These are phyloP conservation scores for Aureobasidium leucospermi DNA, from an alignment of 2,329 filamentous ascomycete genomes.

Conservation along the genomic window DNA sequence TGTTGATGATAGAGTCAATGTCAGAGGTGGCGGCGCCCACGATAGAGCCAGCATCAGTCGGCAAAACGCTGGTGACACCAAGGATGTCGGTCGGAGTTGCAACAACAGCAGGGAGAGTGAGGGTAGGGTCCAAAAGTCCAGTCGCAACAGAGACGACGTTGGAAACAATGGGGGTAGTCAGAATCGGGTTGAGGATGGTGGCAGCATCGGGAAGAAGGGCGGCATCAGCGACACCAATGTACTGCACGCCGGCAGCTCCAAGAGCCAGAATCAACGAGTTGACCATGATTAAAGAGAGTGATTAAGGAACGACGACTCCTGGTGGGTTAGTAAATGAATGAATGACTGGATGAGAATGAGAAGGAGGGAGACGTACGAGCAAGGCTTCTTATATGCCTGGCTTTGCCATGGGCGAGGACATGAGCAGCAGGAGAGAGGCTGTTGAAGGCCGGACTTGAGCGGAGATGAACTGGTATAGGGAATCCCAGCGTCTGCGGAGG, in stretches of 20 bases:
- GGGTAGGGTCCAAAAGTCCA: too few species aligned
- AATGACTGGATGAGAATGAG: background rate
- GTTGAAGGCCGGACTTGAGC: background rate
- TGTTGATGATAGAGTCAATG: background rate
- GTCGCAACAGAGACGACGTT: too few species aligned
- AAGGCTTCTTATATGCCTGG: background rate
- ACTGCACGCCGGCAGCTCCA: background rate
- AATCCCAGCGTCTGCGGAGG: too few species aligned
- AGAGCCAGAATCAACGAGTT: background rate
- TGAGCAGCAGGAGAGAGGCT: background rate
- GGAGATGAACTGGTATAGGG: background rate
- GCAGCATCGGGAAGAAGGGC: background rate
- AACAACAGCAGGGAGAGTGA: too few species aligned
- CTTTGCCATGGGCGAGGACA: too few species aligned
- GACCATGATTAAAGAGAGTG: background rate
- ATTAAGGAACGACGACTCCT: background rate
- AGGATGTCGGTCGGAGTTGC: background rate
- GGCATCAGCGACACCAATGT: background rate
- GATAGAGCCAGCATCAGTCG: background rate
- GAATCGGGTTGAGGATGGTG: too few species aligned
- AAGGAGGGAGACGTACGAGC: background rate
- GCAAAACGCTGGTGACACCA: background rate
- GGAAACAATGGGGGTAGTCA: too few species aligned
- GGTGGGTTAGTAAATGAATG: background rate
- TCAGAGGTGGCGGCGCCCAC: background rate